A percentile compares a stretch with the other conserved stretches of the same genome.
Conservation (phyloP, 2,329 filamentous ascomycete genomes). For the Monosporascus sp. region DNA sequence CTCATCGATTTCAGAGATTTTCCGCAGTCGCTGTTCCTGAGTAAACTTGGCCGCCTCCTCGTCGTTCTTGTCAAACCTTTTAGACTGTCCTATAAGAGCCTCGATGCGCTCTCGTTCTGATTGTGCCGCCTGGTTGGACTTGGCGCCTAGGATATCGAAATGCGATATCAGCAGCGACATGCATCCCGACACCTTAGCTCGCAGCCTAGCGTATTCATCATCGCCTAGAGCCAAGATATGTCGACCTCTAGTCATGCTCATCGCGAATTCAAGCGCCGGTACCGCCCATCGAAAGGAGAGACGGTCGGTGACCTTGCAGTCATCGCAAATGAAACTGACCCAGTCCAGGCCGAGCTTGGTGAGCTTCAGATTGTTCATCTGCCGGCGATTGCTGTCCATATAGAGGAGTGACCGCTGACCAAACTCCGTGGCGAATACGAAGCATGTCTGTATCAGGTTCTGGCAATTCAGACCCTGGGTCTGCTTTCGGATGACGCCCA, state of each 20-base stretch:
- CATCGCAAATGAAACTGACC: constrained; percentile 97
- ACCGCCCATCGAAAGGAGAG: constrained; percentile 98
- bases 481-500: constrained; percentile 86
- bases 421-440: constrained; percentile 98
- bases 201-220: constrained; percentile 76
- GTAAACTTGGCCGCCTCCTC: constrained; percentile 77
- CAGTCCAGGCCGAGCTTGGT: constrained; percentile 92
- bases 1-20: constrained; percentile 73
- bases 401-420: constrained; percentile 90
- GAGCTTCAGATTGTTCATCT: constrained; percentile 96
- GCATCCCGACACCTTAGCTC: constrained; percentile 88
- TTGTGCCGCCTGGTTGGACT: constrained; percentile 88
- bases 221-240: constrained; percentile 90
- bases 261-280: constrained; percentile 89
- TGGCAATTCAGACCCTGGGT: constrained; percentile 81
- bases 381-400: constrained; percentile 90
- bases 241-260: constrained; percentile 92
- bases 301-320: constrained; percentile 88
- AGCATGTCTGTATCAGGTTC: constrained; percentile 95
- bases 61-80: constrained; percentile 79
- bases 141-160: constrained; percentile 97
- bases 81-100: constrained; percentile 69
- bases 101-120: constrained; percentile 88
- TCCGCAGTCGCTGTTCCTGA: constrained; percentile 67
- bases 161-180: constrained; percentile 97